Conservation (phyloP, 257 asterid genomes). For the Solanum gandarillasii region DNA sequence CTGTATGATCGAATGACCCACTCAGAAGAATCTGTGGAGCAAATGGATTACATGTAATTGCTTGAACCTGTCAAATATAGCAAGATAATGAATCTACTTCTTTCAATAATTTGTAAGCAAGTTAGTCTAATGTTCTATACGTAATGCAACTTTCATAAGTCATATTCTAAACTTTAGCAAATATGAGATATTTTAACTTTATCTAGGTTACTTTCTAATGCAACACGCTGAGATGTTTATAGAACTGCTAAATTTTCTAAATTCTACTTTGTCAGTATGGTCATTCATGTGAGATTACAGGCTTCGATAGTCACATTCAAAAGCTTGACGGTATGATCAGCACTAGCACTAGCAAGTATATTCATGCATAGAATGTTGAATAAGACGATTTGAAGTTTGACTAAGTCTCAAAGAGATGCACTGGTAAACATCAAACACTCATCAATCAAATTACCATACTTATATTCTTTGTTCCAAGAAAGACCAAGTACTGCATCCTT, state of each 20-base stretch:
- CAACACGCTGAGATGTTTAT: not conserved
- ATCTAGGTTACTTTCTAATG: not conserved
- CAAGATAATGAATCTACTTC: not conserved
- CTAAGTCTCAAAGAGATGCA: not conserved
- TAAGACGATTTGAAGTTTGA: not conserved
- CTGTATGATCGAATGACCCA: slow-evolving; percentile 79
- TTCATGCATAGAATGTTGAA: slow-evolving; percentile 38
- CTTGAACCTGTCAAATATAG: slow-evolving; percentile 57
- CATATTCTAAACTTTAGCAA: not conserved
- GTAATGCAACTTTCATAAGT: not conserved
- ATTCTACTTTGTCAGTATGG: slow-evolving; percentile 77
- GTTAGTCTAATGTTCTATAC: not conserved
- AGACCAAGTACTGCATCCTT: slow-evolving; percentile 82
- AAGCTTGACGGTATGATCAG: slow-evolving; percentile 76
- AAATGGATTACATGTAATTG: slow-evolving; percentile 78
- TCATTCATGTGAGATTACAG: slow-evolving; percentile 67
- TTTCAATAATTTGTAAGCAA: not conserved
- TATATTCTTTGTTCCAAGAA: slow-evolving; percentile 91
- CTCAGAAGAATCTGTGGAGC: slow-evolving; percentile 78
- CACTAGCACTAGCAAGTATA: slow-evolving; percentile 88
- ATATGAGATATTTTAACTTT: not conserved
- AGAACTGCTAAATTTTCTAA: not conserved
- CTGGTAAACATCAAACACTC: not conserved
- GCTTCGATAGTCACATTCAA: slow-evolving; percentile 80
- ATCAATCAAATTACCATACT: slow-evolving; percentile 22